Conservation (phyloP, 2,329 filamentous ascomycete species). For the Salinomyces thailandicus region DNA sequence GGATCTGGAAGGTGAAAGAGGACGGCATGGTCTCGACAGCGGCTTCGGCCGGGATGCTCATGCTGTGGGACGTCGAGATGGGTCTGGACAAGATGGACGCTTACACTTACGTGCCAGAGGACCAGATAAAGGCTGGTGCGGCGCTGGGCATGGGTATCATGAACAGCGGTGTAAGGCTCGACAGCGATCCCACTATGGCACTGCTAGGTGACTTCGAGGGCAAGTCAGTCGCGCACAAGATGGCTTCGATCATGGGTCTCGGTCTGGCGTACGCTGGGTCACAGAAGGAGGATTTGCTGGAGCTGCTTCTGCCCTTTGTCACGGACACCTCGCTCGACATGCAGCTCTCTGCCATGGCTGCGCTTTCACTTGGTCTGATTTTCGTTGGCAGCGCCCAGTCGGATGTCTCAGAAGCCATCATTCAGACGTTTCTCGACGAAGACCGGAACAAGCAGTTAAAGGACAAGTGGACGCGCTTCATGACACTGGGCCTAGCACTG, state of each 20-base stretch:
- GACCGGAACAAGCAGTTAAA: constrained; percentile 83
- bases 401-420: constrained; percentile 83
- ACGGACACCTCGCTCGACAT: constrained; percentile 76
- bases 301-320: constrained; percentile 76
- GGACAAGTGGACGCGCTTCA: constrained; percentile 96
- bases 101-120: constrained; percentile 76
- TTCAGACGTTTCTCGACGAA: constrained; percentile 86
- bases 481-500: constrained; percentile 84
- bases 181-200: constrained; percentile 82
- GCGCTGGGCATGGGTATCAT: constrained; percentile 90
- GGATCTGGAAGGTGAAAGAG: constrained; percentile 99
- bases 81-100: constrained; percentile 90
- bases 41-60: constrained; percentile 80
- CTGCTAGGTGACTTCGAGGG: constrained; percentile 73
- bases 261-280: constrained; percentile 91
- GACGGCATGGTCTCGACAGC: constrained; percentile 96
- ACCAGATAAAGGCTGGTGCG: constrained; percentile 80
- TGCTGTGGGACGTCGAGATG: constrained; percentile 88
- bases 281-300: constrained; percentile 79
- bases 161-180: constrained; percentile 81
- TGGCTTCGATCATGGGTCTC: constrained; percentile 89
- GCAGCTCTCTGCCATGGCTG: constrained; percentile 94
- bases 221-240: constrained; percentile 65
- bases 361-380: constrained; percentile 76
- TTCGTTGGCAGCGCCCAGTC: constrained; percentile 88